Evolutionary conservation across 2,329 filamentous ascomycete genomes (phyloP).

Genomic region (Colletotrichum acutatum): DNA sequence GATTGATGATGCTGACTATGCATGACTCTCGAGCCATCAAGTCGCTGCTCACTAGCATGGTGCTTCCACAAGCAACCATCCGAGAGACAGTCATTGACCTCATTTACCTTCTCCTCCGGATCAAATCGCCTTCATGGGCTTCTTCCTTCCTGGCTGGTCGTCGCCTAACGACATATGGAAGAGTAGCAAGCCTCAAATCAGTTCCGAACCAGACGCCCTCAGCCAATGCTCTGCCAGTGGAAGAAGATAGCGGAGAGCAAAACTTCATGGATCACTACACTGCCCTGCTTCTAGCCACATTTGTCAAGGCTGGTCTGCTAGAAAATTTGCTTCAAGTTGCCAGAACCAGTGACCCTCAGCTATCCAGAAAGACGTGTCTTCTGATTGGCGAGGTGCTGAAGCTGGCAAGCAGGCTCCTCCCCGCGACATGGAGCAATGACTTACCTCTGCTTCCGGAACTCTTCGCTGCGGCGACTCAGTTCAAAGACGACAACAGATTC

Average conservation of each 20-base stretch:
- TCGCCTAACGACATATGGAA: conserved; percentile 93
- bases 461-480: conserved; percentile 79
- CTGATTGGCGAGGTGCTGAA: conserved; percentile 93
- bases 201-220: conserved; percentile 54
- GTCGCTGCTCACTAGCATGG: conserved; percentile 77
- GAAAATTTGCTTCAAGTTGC: conserved; percentile 71
- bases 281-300: conserved; percentile 84
- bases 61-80: conserved; percentile 65
- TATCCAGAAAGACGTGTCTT: conserved; percentile 90
- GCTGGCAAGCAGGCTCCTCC: conserved; percentile 86
- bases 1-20: conserved; percentile 87
- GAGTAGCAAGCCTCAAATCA: conserved; percentile 85
- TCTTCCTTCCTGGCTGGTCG: conserved; percentile 94
- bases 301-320: conserved; percentile 84
- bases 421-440: conserved; percentile 82
- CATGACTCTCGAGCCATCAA: conserved; percentile 85
- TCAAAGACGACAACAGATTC: conserved; percentile 78
- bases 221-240: conserved; percentile 56
- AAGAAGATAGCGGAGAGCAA: conserved; percentile 77
- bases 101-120: conserved; percentile 81
- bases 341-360: conserved; percentile 71
- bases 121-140: conserved; percentile 95
- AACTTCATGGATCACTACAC: conserved; percentile 96
- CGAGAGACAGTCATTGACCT: conserved; percentile 88
- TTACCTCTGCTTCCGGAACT: conserved; percentile 90